Conservation (phyloP, 2,329 filamentous ascomycete genomes). For the Cytospora paraplurivora region DNA sequence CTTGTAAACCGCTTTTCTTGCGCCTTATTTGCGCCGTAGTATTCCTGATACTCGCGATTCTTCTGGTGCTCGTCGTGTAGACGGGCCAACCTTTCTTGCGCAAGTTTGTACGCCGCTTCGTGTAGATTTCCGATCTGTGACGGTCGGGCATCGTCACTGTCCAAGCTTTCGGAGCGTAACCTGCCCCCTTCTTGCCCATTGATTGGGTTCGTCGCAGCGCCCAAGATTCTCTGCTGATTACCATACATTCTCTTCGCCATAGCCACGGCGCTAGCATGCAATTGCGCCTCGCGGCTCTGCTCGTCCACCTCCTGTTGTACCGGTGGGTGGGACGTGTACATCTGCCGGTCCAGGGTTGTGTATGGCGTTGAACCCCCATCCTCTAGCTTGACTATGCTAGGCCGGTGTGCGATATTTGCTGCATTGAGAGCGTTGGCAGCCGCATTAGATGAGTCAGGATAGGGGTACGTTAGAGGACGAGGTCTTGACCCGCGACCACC, state of each 20-base stretch:
- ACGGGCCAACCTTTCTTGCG: conserved; percentile 79
- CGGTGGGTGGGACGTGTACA: conserved; percentile 77
- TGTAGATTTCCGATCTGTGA: conserved; percentile 69
- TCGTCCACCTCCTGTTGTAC: conserved; percentile 75
- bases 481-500: conserved; percentile 64
- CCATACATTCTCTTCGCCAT: conserved; percentile 90
- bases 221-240: conserved; percentile 64
- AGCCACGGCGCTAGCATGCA: conserved; percentile 80
- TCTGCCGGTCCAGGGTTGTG: conserved; percentile 68
- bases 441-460: conserved; percentile 60
- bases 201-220: conserved; percentile 50
- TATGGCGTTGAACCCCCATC: conserved; percentile 68
- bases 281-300: conserved; percentile 67
- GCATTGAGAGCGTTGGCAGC: conserved; percentile 71
- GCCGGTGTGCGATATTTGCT: conserved; percentile 67
- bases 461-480: conserved; percentile 53
- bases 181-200: conserved; percentile 37
- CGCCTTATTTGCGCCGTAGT: conserved; percentile 65
- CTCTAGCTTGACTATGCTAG: conserved; percentile 50
- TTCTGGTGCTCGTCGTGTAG: conserved; percentile 71
- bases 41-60: conserved; percentile 67
- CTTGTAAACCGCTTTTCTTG: conserved; percentile 50
- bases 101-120: conserved; percentile 83
- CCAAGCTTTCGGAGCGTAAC: conserved; percentile 31
- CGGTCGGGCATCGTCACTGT: conserved; percentile 45